Conservation (phyloP, 441 rosid species). For the Hura crepitans region DNA sequence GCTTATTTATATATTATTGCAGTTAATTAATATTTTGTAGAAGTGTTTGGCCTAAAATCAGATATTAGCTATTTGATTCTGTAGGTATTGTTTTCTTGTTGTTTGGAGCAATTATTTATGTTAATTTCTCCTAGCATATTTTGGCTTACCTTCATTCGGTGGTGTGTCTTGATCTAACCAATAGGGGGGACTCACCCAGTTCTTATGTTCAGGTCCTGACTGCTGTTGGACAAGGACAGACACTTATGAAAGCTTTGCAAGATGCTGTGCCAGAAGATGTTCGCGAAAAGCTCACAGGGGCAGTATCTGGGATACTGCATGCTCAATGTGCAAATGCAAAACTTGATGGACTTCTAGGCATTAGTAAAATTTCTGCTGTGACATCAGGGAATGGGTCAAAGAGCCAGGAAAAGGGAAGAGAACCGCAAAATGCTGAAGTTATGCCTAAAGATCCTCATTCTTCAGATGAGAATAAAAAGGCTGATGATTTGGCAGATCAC, state of each 20-base stretch:
- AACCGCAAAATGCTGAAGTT: conserved; percentile 30
- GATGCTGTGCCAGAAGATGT: conserved; percentile 95
- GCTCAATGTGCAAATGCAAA: conserved; percentile 53
- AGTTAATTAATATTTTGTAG: conserved; percentile 5
- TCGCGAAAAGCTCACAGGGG: conserved; percentile 67
- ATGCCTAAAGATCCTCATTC: conserved; percentile 36
- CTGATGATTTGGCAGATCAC: conserved; percentile 40
- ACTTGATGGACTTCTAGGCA: conserved; percentile 40
- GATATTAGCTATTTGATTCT: conserved; percentile 7
- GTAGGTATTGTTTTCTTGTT: conserved; percentile 11
- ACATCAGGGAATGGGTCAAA: conserved; percentile 37
- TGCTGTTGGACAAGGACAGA: conserved; percentile 88
- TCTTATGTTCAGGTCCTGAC: conserved; percentile 62
- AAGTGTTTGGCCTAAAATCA: not conserved
- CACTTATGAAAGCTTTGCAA: conserved; percentile 75
- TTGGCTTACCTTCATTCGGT: conserved; percentile 11
- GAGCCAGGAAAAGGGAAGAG: conserved; percentile 40
- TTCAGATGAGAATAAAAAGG: conserved; percentile 39
- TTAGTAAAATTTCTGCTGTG: conserved; percentile 37
- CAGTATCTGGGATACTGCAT: conserved; percentile 61
- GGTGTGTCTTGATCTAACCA: conserved; percentile 21
- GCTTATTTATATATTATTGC: not conserved
- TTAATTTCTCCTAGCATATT: conserved; percentile 4
- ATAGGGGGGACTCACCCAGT: conserved; percentile 28
- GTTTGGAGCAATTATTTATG: not conserved